phyloP scores from a whole-genome alignment of 2,329 filamentous ascomycete species.

The Aspergillus hiratsukae region DNA sequence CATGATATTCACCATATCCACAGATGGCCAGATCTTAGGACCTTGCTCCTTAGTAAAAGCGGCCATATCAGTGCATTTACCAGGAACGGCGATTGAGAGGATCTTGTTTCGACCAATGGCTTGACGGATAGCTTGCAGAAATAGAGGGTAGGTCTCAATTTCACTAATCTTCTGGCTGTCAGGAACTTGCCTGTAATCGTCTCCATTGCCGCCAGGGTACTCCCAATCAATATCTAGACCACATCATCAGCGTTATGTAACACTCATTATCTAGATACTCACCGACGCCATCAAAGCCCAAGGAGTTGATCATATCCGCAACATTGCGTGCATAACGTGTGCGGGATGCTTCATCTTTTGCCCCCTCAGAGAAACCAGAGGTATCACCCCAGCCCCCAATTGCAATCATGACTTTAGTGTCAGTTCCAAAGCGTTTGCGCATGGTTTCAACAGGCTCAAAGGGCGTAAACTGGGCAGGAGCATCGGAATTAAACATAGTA shows the following conservation, averaged over 20 bases:
- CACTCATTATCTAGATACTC: slow-evolving; percentile 16
- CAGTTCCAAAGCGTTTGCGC: slow-evolving; percentile 49
- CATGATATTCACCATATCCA: slow-evolving; percentile 69
- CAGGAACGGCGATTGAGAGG: slow-evolving; percentile 65
- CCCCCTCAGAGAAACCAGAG: slow-evolving; percentile 56
- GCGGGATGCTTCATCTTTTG: slow-evolving; percentile 49
- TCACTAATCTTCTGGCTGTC: slow-evolving; percentile 58
- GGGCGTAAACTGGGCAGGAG: slow-evolving; percentile 42
- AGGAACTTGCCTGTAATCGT: slow-evolving; percentile 61
- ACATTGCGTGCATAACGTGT: slow-evolving; percentile 61
- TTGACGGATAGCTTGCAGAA: slow-evolving; percentile 56
- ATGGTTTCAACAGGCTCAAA: slow-evolving; percentile 52
- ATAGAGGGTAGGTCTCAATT: slow-evolving; percentile 57
- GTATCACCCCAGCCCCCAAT: slow-evolving; percentile 73
- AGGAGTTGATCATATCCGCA: slow-evolving; percentile 56
- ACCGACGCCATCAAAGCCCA: slow-evolving; percentile 63
- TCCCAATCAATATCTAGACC: slow-evolving; percentile 63
- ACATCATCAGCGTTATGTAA: not conserved
- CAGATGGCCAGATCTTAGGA: slow-evolving; percentile 54
- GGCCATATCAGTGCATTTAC: slow-evolving; percentile 60
- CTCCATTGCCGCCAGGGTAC: slow-evolving; percentile 59
- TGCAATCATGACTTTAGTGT: slow-evolving; percentile 63
- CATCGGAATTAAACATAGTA: slow-evolving; percentile 46
- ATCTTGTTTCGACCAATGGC: slow-evolving; percentile 56
- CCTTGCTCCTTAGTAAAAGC: slow-evolving; percentile 57